Evolutionary conservation across 2,329 filamentous ascomycete species (phyloP).

Genomic region (Fusarium sublunatum): DNA sequence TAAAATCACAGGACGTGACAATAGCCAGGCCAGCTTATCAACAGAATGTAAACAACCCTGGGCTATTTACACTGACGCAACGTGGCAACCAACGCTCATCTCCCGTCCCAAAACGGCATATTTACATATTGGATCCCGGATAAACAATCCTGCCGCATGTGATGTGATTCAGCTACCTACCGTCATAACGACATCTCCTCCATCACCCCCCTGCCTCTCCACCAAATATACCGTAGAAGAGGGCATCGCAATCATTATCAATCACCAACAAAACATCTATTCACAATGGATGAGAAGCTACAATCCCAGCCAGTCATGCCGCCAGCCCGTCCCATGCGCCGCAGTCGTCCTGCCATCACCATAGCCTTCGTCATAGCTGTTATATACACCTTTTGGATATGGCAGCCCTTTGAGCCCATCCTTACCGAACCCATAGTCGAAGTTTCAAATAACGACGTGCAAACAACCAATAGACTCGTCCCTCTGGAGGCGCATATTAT

Average conservation of each 20-base stretch:
- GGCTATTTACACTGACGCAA: neutral
- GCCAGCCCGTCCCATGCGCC: conserved; percentile 40
- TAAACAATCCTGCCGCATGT: conserved; percentile 38
- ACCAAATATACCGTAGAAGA: neutral
- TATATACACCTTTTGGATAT: conserved; percentile 45
- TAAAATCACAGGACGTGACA: neutral
- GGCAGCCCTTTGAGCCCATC: conserved; percentile 39
- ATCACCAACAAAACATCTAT: conserved; percentile 1
- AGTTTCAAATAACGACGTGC: conserved; percentile 3
- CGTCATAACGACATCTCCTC: conserved; percentile 31
- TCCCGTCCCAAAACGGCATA: conserved; percentile 12
- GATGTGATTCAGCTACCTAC: conserved; percentile 21
- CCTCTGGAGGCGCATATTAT: conserved; percentile 96
- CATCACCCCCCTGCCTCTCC: conserved; percentile 17
- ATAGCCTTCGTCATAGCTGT: conserved; percentile 42
- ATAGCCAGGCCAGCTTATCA: neutral
- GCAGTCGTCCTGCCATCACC: conserved; percentile 40
- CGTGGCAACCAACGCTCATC: conserved; percentile 4
- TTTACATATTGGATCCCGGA: conserved; percentile 15
- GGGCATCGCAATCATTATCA: conserved; percentile 1
- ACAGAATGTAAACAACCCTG: neutral
- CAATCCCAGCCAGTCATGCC: conserved; percentile 36
- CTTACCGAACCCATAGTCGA: conserved; percentile 16
- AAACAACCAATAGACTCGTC: conserved; percentile 59
- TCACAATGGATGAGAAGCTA: conserved; percentile 50